These are phyloP conservation scores for Candida parachauliodes DNA, from an alignment of 805 yeast species.

Conservation along the genomic window DNA sequence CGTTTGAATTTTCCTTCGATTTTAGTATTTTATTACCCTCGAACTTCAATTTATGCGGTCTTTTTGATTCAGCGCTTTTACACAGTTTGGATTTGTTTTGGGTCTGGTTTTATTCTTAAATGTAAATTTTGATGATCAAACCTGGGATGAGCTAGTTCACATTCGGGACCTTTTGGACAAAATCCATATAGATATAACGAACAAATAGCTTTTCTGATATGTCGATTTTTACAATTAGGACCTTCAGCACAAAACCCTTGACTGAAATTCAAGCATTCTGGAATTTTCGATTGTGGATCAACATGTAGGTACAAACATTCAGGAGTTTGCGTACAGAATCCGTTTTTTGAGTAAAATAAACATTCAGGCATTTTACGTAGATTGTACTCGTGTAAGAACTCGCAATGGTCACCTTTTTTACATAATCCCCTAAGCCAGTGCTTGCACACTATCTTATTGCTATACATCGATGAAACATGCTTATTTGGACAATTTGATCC, in stretches of 20 bases:
- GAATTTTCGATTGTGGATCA: conserved; percentile 85
- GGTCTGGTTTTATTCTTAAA: conserved; percentile 43
- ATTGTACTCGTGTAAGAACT: conserved; percentile 92
- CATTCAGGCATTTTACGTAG: conserved; percentile 96
- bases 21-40: too few species aligned
- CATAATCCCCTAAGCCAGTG: conserved; percentile 98
- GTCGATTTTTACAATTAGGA: conserved; percentile 78
- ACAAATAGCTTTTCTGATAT: conserved; percentile 72
- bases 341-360: conserved; percentile 75
- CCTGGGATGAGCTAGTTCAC: conserved; percentile 80
- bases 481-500: conserved; percentile 85
- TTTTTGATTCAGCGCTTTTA: background rate
- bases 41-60: too few species aligned
- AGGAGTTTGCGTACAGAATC: conserved; percentile 86
- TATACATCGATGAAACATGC: conserved; percentile 59
- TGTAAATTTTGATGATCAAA: conserved; percentile 48
- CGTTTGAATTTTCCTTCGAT: too few species aligned
- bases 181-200: conserved; percentile 83
- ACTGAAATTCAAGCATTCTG: conserved; percentile 79
- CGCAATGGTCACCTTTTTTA: conserved; percentile 95
- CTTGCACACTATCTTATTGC: conserved; percentile 79
- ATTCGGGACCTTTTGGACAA: conserved; percentile 83
- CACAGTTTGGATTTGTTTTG: conserved; percentile 1
- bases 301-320: conserved; percentile 92
- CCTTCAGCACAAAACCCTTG: conserved; percentile 92